Percentiles rank a stretch among this genome's conserved stretches.
Conservation (phyloP, 495 filamentous ascomycete species). For the Aspergillus steynii region DNA sequence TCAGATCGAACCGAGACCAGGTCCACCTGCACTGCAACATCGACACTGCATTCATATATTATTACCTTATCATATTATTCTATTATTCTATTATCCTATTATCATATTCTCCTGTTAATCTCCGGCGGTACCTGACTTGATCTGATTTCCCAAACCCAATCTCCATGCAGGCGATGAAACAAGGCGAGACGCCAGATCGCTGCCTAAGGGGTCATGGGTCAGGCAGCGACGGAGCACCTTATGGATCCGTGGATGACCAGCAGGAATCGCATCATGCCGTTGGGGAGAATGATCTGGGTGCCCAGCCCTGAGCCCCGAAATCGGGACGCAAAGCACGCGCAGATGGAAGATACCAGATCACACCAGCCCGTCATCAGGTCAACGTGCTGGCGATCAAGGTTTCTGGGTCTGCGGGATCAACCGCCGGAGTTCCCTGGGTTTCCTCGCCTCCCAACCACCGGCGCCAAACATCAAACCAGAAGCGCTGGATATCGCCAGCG, state of each 20-base stretch:
- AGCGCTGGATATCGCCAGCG: background rate
- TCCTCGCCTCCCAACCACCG: background rate
- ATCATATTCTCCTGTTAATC: background rate
- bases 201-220: background rate
- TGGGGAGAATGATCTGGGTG: background rate
- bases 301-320: background rate
- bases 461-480: background rate
- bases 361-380: background rate
- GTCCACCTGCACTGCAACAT: background rate
- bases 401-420: conserved; percentile 16
- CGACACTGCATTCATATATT: too few relatives aligned
- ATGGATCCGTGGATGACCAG: too few relatives aligned
- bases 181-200: background rate
- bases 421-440: conserved; percentile 2
- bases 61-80: too few relatives aligned
- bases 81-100: too few relatives aligned
- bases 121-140: background rate
- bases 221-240: background rate
- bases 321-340: too few relatives aligned
- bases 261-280: background rate
- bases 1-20: background rate
- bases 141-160: background rate
- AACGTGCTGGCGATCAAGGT: background rate
- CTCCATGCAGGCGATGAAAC: background rate
- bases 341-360: background rate